Percentiles rank a stretch among this genome's conserved stretches.
Evolutionary conservation across 805 yeast species (phyloP).

Genomic region (Candida silvicultrix): DNA sequence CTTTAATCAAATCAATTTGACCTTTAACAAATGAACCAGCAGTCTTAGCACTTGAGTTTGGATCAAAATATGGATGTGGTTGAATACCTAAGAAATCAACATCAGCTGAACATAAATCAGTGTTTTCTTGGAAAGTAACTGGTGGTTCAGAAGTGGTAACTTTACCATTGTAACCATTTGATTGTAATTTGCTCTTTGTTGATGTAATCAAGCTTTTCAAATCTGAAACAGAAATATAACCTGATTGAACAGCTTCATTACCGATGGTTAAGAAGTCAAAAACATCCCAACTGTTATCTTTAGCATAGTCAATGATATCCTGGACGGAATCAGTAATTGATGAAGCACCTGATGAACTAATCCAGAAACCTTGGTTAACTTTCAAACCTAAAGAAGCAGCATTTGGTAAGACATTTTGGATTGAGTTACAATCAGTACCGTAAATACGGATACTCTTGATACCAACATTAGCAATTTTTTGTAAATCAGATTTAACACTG

Average conservation of each 20-base stretch:
- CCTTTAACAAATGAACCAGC: constrained; percentile 68
- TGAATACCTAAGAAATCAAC: constrained; percentile 84
- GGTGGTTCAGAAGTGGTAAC: constrained; percentile 91
- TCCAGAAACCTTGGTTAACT: constrained; percentile 88
- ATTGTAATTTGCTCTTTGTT: constrained; percentile 50
- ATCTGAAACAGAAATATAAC: constrained; percentile 54
- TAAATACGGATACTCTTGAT: constrained; percentile 67
- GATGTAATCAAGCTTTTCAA: constrained; percentile 56
- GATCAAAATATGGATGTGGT: constrained; percentile 80
- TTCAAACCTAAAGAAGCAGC: constrained; percentile 54
- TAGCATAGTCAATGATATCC: constrained; percentile 45
- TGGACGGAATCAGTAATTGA: constrained; percentile 58
- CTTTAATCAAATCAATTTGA: constrained; percentile 50
- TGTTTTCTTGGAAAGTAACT: constrained; percentile 54
- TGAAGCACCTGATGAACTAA: constrained; percentile 54
- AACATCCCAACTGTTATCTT: constrained; percentile 60
- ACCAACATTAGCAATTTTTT: constrained; percentile 51
- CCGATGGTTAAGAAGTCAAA: constrained; percentile 78
- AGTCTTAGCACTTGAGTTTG: constrained; percentile 48
- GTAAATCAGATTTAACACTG: constrained; percentile 53
- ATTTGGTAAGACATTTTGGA: constrained; percentile 58
- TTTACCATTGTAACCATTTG: constrained; percentile 71
- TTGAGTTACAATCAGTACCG: constrained; percentile 79
- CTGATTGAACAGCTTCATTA: constrained; percentile 75
- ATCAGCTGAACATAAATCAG: constrained; percentile 65